A percentile compares a stretch with the other conserved stretches of the same genome.
phyloP scores from a whole-genome alignment of 305 asterid species.

The Solanum hybrid region DNA sequence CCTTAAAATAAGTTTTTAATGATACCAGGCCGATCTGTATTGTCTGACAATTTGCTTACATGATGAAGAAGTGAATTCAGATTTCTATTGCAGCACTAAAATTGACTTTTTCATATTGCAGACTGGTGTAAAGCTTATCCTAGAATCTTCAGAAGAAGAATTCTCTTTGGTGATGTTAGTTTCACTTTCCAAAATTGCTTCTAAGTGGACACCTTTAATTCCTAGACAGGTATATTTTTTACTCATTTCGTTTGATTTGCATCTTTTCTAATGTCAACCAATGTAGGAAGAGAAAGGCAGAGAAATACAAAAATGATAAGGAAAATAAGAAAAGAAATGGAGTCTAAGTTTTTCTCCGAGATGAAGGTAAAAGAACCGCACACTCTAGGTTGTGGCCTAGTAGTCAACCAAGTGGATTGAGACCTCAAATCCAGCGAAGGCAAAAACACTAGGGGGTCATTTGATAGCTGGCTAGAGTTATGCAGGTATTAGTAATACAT shows the following conservation, averaged over 20 bases:
- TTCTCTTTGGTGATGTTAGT: constrained; percentile 59
- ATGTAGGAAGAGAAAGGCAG: neutral
- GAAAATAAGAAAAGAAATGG: neutral
- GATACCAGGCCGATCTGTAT: neutral
- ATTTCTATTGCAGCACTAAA: constrained; percentile 15
- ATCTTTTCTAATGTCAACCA: neutral
- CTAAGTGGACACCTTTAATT: constrained; percentile 59
- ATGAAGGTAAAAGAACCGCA: neutral
- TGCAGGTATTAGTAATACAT: neutral
- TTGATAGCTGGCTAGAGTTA: neutral
- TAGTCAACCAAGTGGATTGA: neutral
- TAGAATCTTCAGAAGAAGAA: constrained; percentile 59
- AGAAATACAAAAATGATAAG: neutral
- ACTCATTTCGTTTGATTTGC: neutral
- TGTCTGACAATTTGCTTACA: neutral
- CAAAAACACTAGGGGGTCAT: neutral
- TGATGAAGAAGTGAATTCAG: neutral
- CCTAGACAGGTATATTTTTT: constrained; percentile 51
- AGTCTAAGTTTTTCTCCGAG: neutral
- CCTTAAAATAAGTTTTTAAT: neutral
- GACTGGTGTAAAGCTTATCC: constrained; percentile 65
- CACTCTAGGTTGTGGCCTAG: neutral
- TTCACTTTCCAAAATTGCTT: constrained; percentile 80
- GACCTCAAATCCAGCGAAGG: neutral
- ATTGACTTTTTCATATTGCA: constrained; percentile 16